Conservation (phyloP, 2,329 filamentous ascomycete species). For the Colletotrichum filicis region DNA sequence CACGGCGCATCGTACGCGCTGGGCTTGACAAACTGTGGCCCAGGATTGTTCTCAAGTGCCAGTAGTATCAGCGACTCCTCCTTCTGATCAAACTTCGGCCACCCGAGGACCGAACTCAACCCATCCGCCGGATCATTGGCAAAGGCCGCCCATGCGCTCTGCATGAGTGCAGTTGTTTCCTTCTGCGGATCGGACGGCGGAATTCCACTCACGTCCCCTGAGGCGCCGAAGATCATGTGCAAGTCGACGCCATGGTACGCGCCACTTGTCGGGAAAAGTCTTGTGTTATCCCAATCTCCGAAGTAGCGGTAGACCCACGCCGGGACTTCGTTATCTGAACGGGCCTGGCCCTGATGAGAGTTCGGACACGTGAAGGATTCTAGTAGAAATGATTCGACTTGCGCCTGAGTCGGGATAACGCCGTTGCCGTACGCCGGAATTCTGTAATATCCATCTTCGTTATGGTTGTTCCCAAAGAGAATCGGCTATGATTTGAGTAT, state of each 20-base stretch:
- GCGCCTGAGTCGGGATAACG: slow-evolving; percentile 48
- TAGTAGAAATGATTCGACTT: slow-evolving; percentile 52
- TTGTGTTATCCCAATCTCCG: slow-evolving; percentile 60
- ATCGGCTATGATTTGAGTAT: slow-evolving; percentile 44
- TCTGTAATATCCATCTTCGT: slow-evolving; percentile 60
- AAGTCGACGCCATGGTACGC: slow-evolving; percentile 62
- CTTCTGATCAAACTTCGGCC: slow-evolving; percentile 46
- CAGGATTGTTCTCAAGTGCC: slow-evolving; percentile 40
- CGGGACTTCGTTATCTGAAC: slow-evolving; percentile 46
- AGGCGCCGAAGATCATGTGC: slow-evolving; percentile 58
- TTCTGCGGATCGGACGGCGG: slow-evolving; percentile 43
- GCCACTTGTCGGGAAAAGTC: slow-evolving; percentile 55
- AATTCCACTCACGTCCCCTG: slow-evolving; percentile 51
- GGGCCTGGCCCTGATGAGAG: slow-evolving; percentile 48
- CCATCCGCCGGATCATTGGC: slow-evolving; percentile 49
- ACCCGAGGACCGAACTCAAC: slow-evolving; percentile 45
- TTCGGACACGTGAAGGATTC: slow-evolving; percentile 60
- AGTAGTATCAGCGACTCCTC: slow-evolving; percentile 41
- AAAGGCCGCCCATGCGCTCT: slow-evolving; percentile 54
- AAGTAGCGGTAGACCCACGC: slow-evolving; percentile 60
- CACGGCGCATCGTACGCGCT: slow-evolving; percentile 40
- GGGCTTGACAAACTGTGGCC: slow-evolving; percentile 40
- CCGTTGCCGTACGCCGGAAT: slow-evolving; percentile 53
- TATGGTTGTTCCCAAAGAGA: slow-evolving; percentile 54
- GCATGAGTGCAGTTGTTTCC: slow-evolving; percentile 48